Conservation (phyloP, 169 alveolate species). For the Plasmodium gallinaceum region DNA sequence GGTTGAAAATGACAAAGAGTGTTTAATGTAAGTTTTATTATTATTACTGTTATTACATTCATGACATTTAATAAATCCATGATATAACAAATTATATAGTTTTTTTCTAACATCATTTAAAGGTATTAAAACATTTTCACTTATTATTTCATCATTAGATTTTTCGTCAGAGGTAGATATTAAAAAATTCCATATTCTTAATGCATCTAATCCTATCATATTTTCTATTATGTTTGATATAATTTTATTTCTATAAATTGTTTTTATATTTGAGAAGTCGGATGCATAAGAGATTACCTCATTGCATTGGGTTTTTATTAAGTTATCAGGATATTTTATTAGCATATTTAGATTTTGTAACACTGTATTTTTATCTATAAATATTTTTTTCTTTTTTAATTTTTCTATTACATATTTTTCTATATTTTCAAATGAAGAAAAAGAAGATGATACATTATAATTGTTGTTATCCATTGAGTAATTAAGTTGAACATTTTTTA, state of each 20-base stretch:
- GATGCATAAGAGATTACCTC: conserved; percentile 40
- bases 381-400: conserved; percentile 38
- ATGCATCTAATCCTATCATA: conserved; percentile 52
- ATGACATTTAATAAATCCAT: conserved; percentile 65
- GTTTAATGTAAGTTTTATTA: conserved; percentile 58
- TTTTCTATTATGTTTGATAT: conserved; percentile 34
- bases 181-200: conserved; percentile 58
- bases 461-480: conserved; percentile 27
- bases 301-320: conserved; percentile 40
- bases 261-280: conserved; percentile 46
- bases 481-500: conserved; percentile 38
- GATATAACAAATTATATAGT: conserved; percentile 53
- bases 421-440: conserved; percentile 46
- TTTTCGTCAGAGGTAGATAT: conserved; percentile 26
- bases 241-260: conserved; percentile 47
- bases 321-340: conserved; percentile 64
- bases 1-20: conserved; percentile 51
- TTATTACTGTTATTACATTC: conserved; percentile 45
- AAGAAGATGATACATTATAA: conserved; percentile 8
- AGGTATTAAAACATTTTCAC: conserved; percentile 75
- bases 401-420: conserved; percentile 51
- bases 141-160: conserved; percentile 58
- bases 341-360: conserved; percentile 63
- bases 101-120: conserved; percentile 67
- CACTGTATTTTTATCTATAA: conserved; percentile 49